Evolutionary conservation across 176 grass and related monocot genomes (phyloP), one percentile per base, ranked within the genome.

Genomic region (Aegilops speltoides): DNA sequence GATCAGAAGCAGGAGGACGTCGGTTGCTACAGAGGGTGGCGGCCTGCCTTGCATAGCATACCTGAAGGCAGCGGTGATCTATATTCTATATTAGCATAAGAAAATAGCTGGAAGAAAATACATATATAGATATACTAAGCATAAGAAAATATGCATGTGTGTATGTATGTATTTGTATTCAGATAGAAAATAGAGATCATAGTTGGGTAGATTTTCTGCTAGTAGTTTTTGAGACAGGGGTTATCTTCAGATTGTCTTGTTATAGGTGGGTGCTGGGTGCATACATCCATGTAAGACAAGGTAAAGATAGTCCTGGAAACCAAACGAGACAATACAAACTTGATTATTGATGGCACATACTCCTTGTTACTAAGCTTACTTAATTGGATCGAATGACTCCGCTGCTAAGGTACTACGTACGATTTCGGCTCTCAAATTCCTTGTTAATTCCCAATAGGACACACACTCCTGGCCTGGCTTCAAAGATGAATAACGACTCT

Each of bases 41-140:
- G 79, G 48, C 94, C 94, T 32, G 87, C 85, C 74, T 65, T 96
- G 60, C 69, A 88, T 34, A 93, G 94, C 79, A 96, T 96, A 93
- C 91, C 89, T 10, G 94, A 96, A 81, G 85, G 75, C 78, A 86
- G 75, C 82, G 83, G 68, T 64, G 87, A 89, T 83, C 17, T 76
- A 10, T 79, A 54, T 2, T 56, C 17, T 40, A 13, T 56, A 22
- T 28, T 89, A 79, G 73, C 46, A 37, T 10, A 78, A 7, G 75
- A 29, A 56, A 15, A 15, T 48, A 48, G 45, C 45, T 46, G 12
- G 43, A 46, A 46, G 43, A 66, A 84, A 31, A 10, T 83, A 33
- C 38, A 85, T 63, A 66, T 57, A 78, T 90, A 17, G 11, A 79
- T 70, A 79, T 70, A 87, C 75, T 76, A 87, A 76, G 48, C 23